Percentiles rank a stretch among this genome's conserved stretches.
Conservation (phyloP, 2,329 filamentous ascomycete species). For the Fusarium sp. region DNA sequence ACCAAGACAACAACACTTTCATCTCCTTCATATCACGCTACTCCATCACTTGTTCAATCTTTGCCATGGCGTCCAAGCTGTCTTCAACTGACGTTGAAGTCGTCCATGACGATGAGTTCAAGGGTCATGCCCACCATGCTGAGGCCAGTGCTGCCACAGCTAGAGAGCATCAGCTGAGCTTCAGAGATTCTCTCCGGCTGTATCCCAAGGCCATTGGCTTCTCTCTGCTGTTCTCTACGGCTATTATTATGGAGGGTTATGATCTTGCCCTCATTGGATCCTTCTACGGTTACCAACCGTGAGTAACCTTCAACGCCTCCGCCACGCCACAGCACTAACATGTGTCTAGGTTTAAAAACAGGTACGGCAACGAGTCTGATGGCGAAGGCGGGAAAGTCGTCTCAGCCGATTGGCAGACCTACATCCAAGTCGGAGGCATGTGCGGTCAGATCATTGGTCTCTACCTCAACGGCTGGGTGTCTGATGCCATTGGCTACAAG, state of each 20-base stretch:
- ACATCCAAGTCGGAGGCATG: constrained; percentile 55
- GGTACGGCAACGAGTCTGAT: constrained; percentile 56
- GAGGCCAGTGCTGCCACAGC: constrained; percentile 54
- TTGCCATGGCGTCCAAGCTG: constrained; percentile 7
- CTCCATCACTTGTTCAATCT: constrained; percentile 13
- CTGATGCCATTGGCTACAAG: constrained; percentile 70
- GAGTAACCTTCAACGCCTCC: not conserved
- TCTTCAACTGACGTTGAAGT: not conserved
- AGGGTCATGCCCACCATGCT: constrained; percentile 1
- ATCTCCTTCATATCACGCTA: constrained; percentile 8
- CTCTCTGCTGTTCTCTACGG: constrained; percentile 57
- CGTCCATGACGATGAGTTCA: not conserved
- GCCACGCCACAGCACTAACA: not conserved
- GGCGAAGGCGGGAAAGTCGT: constrained; percentile 34
- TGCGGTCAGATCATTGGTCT: constrained; percentile 73
- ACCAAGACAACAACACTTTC: constrained; percentile 11
- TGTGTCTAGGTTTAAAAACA: constrained; percentile 54
- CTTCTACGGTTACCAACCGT: constrained; percentile 55
- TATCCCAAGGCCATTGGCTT: constrained; percentile 58
- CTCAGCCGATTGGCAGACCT: constrained; percentile 49
- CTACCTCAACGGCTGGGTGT: constrained; percentile 70
- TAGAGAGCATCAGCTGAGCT: constrained; percentile 53
- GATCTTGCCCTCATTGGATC: constrained; percentile 56
- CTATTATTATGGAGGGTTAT: constrained; percentile 57
- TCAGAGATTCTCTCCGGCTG: constrained; percentile 52